Conservation (phyloP, 2,329 filamentous ascomycete species). For the Capronia epimyces region DNA sequence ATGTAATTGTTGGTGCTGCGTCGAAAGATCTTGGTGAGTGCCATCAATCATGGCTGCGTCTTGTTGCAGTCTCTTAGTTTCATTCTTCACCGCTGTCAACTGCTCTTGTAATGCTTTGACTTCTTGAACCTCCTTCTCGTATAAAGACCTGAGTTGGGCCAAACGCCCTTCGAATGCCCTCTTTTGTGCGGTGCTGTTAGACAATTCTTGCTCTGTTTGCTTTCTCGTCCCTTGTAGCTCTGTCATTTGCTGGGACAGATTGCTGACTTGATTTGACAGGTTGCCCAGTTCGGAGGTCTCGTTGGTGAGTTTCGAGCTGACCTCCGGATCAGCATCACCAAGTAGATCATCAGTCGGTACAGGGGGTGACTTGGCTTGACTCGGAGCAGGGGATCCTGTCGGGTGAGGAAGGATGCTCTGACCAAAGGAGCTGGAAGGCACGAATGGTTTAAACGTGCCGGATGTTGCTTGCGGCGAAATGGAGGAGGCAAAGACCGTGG, state of each 20-base stretch:
- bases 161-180: slow-evolving; percentile 86
- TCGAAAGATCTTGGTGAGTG: slow-evolving; percentile 72
- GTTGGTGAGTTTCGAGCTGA: slow-evolving; percentile 78
- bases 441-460: slow-evolving; percentile 76
- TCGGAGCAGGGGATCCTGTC: slow-evolving; percentile 57
- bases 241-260: slow-evolving; percentile 87
- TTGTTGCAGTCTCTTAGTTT: slow-evolving; percentile 76
- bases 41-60: slow-evolving; percentile 81
- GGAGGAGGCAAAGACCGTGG: slow-evolving; percentile 32
- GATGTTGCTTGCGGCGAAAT: slow-evolving; percentile 30
- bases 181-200: slow-evolving; percentile 77
- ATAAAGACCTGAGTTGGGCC: slow-evolving; percentile 76
- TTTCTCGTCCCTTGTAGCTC: slow-evolving; percentile 78
- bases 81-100: slow-evolving; percentile 66
- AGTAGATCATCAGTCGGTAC: slow-evolving; percentile 73
- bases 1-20: slow-evolving; percentile 70
- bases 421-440: slow-evolving; percentile 88
- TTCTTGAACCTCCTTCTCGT: slow-evolving; percentile 87
- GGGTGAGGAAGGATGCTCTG: slow-evolving; percentile 70
- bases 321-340: slow-evolving; percentile 82
- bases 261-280: slow-evolving; percentile 89
- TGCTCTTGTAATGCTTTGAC: slow-evolving; percentile 81
- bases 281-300: slow-evolving; percentile 93
- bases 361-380: slow-evolving; percentile 39
- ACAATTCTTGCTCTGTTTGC: slow-evolving; percentile 74